These are phyloP conservation scores for Maudiozyma turicensis DNA, from an alignment of 805 yeast species.

Conservation along the genomic window DNA sequence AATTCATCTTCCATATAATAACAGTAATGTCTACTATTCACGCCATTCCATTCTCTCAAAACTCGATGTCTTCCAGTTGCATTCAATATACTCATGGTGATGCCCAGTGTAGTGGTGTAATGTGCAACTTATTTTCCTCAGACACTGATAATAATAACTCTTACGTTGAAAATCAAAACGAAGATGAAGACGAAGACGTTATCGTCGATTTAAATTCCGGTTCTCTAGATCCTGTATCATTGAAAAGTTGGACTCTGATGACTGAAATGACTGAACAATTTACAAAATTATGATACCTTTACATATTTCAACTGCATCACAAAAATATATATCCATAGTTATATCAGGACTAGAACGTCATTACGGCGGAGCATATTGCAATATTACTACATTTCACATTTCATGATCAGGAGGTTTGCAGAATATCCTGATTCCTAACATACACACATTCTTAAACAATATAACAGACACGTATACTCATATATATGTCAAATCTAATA, in stretches of 20 bases:
- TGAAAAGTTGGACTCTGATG: constrained; percentile 18
- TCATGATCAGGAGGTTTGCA: too few relatives aligned
- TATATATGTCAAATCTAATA: too few relatives aligned
- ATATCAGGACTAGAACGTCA: too few relatives aligned
- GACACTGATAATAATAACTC: background rate
- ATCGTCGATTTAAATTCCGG: constrained; percentile 26
- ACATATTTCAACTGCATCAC: too few relatives aligned
- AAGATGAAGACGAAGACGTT: constrained; percentile 19
- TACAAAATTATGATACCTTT: constrained; percentile 11
- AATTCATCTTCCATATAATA: too few relatives aligned
- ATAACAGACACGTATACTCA: too few relatives aligned
- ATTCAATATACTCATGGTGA: background rate
- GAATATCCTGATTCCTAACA: too few relatives aligned
- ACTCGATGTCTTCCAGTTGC: background rate
- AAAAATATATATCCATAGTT: too few relatives aligned
- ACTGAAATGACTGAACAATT: constrained; percentile 21
- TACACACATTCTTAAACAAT: too few relatives aligned
- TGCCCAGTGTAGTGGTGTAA: background rate
- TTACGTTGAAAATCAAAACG: background rate
- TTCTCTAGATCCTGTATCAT: constrained; percentile 19
- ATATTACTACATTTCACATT: too few relatives aligned
- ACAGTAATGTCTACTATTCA: background rate
- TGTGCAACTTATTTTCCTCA: background rate
- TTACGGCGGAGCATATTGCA: too few relatives aligned
- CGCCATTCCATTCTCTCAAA: background rate